Base-by-base conservation (phyloP, 169 alveolate species). In the Babesia microti region DNA sequence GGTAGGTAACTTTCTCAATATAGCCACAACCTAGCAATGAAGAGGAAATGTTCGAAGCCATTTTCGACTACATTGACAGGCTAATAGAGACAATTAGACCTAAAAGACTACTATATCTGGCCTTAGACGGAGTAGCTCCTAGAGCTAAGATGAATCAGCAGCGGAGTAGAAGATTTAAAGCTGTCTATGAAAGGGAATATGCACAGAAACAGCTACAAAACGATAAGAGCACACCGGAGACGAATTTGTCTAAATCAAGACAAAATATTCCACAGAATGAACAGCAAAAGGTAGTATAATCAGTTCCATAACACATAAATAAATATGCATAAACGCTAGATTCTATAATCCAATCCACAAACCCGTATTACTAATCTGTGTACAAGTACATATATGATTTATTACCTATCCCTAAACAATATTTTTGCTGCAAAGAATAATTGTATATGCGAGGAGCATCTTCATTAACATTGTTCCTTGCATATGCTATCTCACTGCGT, bases 121-220 rank as follows among this genome's bases (percentile, higher is more conserved):
- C 99, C 3, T 86, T 92, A 26, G 99, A 95, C 56, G 99, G 99
- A 4, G 99, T 96, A 2, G 99, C 99, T 12, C 99, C 99, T 5
- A 83, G 98, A 46, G 99, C 99, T 1, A 97, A 97, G 83, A 93
- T 97, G 97, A 97, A 95, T 74, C 96, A 96, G 47, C 95, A 96
- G 73, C 72, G 99, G 58, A 83, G 89, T n/a, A 71, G 98, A 48
- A 72, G 98, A 42, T 94, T 87, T 78, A 84, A 83, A 53, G 71
- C 92, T 9, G 89, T 87, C 15, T 71, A 72, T 27, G 84, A 71
- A 35, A 67, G 43, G 28, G 68, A 63, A 58, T 53, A 56, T 33
- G 68, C 37, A 55, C 60, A 44, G 68, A 47, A 35, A 47, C 52
- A 37, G 60, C 19, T 30, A 54, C 15, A 51, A 57, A 41, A 45